Percentiles rank a stretch among this genome's conserved stretches.
phyloP scores from a whole-genome alignment of 768 basidiomycete genomes.

The Calocera cornea region DNA sequence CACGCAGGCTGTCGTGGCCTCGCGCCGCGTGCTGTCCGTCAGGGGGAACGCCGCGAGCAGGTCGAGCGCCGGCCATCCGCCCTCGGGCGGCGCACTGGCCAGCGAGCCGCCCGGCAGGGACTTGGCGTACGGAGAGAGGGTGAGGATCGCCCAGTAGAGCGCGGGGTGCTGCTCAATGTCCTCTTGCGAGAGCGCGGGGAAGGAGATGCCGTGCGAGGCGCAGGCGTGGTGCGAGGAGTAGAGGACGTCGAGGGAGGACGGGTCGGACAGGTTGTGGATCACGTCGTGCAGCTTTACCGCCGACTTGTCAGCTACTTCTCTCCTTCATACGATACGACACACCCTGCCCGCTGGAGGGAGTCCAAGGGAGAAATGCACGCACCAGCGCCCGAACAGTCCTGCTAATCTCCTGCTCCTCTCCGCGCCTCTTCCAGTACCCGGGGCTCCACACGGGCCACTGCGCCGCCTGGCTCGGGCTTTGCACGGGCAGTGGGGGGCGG shows the following conservation, averaged over 20 bases:
- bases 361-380: not conserved
- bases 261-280: slow-evolving; percentile 3
- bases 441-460: not conserved
- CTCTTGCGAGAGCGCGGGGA: not conserved
- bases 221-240: not conserved
- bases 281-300: not conserved
- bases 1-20: not conserved
- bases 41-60: not conserved
- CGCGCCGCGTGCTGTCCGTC: not conserved
- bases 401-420: not conserved
- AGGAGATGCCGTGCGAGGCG: slow-evolving; percentile 5
- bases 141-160: not conserved
- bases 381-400: not conserved
- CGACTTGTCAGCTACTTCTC: not conserved
- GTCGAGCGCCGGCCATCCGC: not conserved
- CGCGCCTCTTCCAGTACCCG: not conserved
- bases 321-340: no score
- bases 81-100: not conserved
- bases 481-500: not conserved
- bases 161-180: not conserved
- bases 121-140: not conserved
- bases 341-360: not conserved
- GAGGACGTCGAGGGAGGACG: not conserved
- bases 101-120: not conserved
- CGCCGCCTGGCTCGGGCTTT: not conserved